These are phyloP conservation scores for Ochetophila trinervis DNA, from an alignment of 306 rosid species.

Conservation along the genomic window DNA sequence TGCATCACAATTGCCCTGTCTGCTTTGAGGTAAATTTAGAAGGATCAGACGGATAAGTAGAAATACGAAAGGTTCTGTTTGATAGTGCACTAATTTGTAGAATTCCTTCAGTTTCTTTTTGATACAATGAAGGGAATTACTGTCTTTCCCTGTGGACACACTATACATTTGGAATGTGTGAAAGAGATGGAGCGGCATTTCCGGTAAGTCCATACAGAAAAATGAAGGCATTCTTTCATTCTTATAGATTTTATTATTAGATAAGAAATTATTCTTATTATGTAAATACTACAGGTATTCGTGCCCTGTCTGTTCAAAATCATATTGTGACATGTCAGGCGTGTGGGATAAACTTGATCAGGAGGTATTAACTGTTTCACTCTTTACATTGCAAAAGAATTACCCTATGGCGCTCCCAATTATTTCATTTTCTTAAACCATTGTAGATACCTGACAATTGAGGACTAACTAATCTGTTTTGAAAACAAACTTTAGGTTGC, in stretches of 20 bases:
- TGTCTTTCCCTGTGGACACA: conserved; percentile 61
- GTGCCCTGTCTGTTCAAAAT: conserved; percentile 81
- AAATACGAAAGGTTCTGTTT: background rate
- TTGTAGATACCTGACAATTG: background rate
- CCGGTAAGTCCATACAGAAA: conserved; percentile 41
- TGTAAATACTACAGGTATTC: conserved; percentile 48
- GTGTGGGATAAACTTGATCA: conserved; percentile 66
- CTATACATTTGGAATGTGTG: conserved; percentile 68
- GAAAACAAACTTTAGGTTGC: conserved; percentile 27
- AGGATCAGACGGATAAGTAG: background rate
- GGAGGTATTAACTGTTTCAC: conserved; percentile 30
- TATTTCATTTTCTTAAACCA: background rate
- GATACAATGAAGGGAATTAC: conserved; percentile 61
- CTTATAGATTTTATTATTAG: background rate
- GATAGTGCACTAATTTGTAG: conserved; percentile 12
- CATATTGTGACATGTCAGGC: conserved; percentile 63
- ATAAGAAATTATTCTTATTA: background rate
- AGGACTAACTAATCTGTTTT: conserved; percentile 7
- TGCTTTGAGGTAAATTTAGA: conserved; percentile 65
- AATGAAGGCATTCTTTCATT: background rate
- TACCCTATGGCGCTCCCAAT: too few species aligned
- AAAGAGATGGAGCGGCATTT: conserved; percentile 55
- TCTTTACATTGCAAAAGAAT: background rate
- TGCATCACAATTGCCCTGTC: conserved; percentile 87
- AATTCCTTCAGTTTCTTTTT: conserved; percentile 59